These are phyloP conservation scores for Mycena venus DNA, from an alignment of 768 basidiomycete species.

Conservation along the genomic window DNA sequence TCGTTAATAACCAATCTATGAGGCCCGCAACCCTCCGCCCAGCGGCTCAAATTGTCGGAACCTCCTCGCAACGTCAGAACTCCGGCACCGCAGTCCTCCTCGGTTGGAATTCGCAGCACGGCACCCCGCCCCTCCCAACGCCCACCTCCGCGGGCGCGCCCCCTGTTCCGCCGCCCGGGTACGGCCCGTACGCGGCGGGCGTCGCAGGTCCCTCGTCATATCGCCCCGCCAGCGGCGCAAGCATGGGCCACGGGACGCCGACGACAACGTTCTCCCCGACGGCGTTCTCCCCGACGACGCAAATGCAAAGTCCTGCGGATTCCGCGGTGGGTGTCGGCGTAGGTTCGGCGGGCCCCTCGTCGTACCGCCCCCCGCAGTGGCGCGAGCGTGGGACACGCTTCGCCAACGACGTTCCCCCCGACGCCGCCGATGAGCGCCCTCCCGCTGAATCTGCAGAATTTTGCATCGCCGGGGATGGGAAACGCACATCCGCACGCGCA, in stretches of 20 bases:
- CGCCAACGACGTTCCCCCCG: not conserved
- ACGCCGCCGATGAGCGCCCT: constrained; percentile 26
- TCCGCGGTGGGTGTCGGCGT: not conserved
- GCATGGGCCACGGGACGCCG: not conserved
- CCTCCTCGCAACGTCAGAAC: not conserved
- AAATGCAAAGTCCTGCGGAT: too few species aligned
- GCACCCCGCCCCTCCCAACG: not conserved
- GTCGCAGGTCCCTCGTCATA: not conserved
- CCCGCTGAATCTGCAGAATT: constrained; percentile 16
- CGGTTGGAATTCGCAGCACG: not conserved
- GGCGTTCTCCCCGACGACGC: constrained; percentile 7
- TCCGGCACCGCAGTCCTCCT: not conserved
- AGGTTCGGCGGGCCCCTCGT: not conserved
- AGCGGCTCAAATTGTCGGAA: not conserved
- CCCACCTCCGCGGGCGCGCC: not conserved
- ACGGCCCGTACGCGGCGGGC: not conserved
- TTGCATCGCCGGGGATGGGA: not conserved
- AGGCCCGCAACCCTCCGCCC: not conserved
- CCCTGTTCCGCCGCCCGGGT: not conserved
- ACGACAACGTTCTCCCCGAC: not conserved
- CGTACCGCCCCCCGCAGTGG: not conserved
- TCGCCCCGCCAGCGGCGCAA: not conserved
- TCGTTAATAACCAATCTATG: not conserved
- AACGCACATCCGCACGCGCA: not conserved
- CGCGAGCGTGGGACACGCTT: not conserved